Conservation (phyloP, 441 rosid genomes). For the Lepidium campestre region DNA sequence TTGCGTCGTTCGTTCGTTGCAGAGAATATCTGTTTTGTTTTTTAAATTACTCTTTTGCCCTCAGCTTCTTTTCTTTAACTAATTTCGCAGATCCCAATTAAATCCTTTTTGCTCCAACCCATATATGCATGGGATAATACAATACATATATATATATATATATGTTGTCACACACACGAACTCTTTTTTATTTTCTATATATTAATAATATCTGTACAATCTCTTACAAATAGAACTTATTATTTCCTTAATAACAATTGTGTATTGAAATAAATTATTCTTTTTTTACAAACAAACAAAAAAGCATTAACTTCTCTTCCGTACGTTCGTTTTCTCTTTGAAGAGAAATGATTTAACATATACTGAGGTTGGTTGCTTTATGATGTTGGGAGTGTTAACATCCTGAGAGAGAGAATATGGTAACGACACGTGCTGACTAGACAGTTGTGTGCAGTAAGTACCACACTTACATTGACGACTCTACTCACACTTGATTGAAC, state of each 20-base stretch:
- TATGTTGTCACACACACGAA: background rate
- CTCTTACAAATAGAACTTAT: no score
- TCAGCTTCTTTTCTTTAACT: background rate
- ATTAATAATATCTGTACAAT: no score
- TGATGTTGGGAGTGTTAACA: conserved; percentile 14
- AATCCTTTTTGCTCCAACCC: conserved; percentile 12
- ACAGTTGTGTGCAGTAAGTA: conserved; percentile 20
- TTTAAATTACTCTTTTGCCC: background rate
- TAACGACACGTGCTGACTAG: conserved; percentile 23
- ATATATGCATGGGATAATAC: conserved; percentile 5
- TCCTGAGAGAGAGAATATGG: conserved; percentile 1
- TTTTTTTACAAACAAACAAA: no score
- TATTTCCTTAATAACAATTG: background rate
- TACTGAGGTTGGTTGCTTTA: conserved; percentile 14
- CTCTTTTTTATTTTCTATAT: background rate
- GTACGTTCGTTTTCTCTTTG: no score
- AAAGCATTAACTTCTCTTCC: background rate
- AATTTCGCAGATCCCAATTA: conserved; percentile 27
- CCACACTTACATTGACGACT: no score
- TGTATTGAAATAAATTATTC: background rate
- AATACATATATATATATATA: no score
- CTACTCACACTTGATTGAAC: background rate
- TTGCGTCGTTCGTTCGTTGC: conserved; percentile 28
- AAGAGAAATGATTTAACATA: no score
- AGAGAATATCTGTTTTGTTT: conserved; percentile 20